These are phyloP conservation scores for Euphrasia arctica DNA, from an alignment of 305 asterid species.

Conservation along the genomic window DNA sequence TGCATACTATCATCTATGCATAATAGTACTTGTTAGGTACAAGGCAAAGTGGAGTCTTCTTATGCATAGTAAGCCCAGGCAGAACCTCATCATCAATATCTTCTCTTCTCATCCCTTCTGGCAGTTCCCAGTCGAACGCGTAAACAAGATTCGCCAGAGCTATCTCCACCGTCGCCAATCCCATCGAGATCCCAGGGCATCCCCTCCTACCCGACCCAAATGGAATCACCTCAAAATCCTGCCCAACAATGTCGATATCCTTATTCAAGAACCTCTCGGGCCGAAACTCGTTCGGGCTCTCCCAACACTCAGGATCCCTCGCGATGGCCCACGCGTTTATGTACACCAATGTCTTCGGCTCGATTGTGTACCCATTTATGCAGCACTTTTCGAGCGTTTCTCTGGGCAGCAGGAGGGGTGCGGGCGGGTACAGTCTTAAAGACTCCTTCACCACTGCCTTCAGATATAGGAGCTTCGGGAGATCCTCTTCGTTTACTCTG, in stretches of 20 bases:
- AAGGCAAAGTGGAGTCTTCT: conserved; percentile 41
- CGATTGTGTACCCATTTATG: conserved; percentile 29
- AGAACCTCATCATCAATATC: conserved; percentile 37
- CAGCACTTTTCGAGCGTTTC: conserved; percentile 25
- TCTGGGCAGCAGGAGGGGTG: conserved; percentile 38
- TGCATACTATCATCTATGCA: too few relatives aligned
- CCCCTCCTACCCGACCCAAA: conserved; percentile 49
- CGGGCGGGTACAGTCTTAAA: conserved; percentile 39
- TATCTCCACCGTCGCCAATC: conserved; percentile 39
- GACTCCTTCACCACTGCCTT: conserved; percentile 39
- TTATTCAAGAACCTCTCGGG: conserved; percentile 48
- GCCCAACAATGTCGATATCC: conserved; percentile 24
- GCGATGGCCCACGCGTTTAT: conserved; percentile 44
- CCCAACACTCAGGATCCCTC: conserved; percentile 40
- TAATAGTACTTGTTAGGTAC: conserved; percentile 25
- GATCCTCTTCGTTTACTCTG: conserved; percentile 33
- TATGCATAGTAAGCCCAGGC: conserved; percentile 43
- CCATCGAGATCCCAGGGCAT: conserved; percentile 47
- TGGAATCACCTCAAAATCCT: conserved; percentile 38
- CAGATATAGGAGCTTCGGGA: conserved; percentile 29
- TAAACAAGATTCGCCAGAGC: conserved; percentile 42
- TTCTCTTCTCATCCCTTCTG: conserved; percentile 29
- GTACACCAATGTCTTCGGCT: conserved; percentile 29
- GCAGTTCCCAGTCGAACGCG: conserved; percentile 44
- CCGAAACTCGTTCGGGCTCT: conserved; percentile 26